A percentile compares a stretch with the other conserved stretches of the same genome.
These are phyloP conservation scores for Suillus hirtellus DNA, from an alignment of 768 basidiomycete genomes.

Conservation along the genomic window DNA sequence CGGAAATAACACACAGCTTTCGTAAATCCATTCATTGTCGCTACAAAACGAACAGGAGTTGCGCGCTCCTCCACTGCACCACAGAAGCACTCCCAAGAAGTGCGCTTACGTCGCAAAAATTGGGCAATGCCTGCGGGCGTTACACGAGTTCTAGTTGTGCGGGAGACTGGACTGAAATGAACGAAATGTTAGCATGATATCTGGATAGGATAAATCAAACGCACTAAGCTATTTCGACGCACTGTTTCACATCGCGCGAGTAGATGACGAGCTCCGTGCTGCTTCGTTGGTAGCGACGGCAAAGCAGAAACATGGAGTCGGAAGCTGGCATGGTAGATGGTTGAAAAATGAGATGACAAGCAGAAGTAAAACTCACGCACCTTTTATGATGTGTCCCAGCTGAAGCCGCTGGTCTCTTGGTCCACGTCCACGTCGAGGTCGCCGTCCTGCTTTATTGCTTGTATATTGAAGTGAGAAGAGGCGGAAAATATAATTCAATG, in stretches of 20 bases:
- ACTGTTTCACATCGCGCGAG: neutral
- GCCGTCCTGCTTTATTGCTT: neutral
- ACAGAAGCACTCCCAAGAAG: slow-evolving; percentile 1
- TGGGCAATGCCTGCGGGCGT: neutral
- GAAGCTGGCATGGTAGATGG: neutral
- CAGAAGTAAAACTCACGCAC: neutral
- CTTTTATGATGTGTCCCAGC: neutral
- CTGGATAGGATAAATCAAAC: neutral
- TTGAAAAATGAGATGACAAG: neutral
- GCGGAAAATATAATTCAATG: neutral
- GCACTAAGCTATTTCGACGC: neutral
- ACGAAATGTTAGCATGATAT: neutral
- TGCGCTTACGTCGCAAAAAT: neutral
- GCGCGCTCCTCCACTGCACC: neutral
- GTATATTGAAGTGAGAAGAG: slow-evolving; percentile 2
- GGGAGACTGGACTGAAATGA: neutral
- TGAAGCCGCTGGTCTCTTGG: neutral
- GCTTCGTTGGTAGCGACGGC: neutral
- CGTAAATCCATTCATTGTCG: neutral
- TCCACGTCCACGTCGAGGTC: neutral
- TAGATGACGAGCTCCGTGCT: neutral
- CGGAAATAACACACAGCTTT: neutral
- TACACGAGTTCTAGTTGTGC: neutral
- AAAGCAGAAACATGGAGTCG: neutral
- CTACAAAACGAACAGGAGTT: neutral